Conservation (phyloP, 352 stramenopile genomes). For the Phytophthora pisi region DNA sequence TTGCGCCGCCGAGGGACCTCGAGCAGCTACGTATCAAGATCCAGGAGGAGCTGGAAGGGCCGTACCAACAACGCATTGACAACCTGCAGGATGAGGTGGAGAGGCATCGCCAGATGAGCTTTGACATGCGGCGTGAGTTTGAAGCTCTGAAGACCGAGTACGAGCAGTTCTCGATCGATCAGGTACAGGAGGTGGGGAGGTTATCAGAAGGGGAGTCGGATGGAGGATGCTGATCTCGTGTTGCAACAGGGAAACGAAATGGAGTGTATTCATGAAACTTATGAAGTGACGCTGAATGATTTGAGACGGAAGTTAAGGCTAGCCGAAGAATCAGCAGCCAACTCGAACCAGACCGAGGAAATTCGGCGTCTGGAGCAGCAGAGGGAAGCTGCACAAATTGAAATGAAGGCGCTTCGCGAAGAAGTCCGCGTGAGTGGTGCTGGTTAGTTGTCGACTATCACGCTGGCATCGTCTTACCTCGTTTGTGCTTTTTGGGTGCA, state of each 20-base stretch:
- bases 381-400: constrained; percentile 48
- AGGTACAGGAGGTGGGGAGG: constrained; percentile 32
- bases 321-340: constrained; percentile 47
- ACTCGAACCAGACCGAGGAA: constrained; percentile 43
- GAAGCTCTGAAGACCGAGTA: constrained; percentile 87
- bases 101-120: constrained; percentile 68
- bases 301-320: constrained; percentile 57
- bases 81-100: constrained; percentile 75
- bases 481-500: constrained; percentile 10
- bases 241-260: constrained; percentile 66
- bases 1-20: constrained; percentile 79
- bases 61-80: constrained; percentile 70
- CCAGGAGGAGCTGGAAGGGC: constrained; percentile 81
- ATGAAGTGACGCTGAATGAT: constrained; percentile 63
- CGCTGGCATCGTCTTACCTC: not conserved
- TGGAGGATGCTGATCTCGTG: not conserved
- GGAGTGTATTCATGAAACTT: constrained; percentile 73
- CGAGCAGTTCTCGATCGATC: constrained; percentile 81
- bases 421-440: constrained; percentile 57
- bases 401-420: constrained; percentile 66
- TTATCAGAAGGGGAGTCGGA: not conserved
- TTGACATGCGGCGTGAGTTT: constrained; percentile 71
- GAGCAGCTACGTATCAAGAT: constrained; percentile 85
- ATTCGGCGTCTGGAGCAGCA: constrained; percentile 66
- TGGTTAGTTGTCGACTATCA: not conserved